Conservation (phyloP, 768 basidiomycete species). For the Heimioporus sp. region DNA sequence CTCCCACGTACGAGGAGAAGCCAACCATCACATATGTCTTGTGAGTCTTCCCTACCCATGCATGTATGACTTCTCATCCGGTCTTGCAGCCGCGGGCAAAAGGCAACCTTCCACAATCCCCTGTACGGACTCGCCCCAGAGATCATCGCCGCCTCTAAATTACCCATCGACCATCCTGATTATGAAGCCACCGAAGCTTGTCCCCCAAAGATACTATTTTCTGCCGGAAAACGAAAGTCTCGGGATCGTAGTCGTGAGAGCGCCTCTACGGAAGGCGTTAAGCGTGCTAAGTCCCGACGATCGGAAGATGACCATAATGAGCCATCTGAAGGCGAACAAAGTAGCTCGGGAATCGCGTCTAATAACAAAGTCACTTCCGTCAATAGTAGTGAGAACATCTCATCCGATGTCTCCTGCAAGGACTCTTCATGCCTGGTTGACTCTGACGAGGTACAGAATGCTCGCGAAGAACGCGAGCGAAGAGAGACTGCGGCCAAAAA, state of each 20-base stretch:
- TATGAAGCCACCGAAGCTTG: conserved; percentile 57
- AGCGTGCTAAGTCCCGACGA: conserved; percentile 10
- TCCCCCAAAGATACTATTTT: conserved; percentile 57
- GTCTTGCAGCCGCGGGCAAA: conserved; percentile 61
- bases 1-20: conserved; percentile 45
- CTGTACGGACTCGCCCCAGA: conserved; percentile 52
- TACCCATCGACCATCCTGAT: conserved; percentile 64
- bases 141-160: conserved; percentile 38
- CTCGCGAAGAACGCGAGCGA: conserved; percentile 27
- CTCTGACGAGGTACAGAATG: conserved; percentile 4
- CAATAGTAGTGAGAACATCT: conserved; percentile 2
- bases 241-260: conserved; percentile 24
- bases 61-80: not conserved
- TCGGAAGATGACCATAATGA: conserved; percentile 5
- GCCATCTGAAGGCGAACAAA: conserved; percentile 18
- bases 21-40: conserved; percentile 72
- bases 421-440: not conserved
- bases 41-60: conserved; percentile 40
- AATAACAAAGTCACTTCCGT: not conserved
- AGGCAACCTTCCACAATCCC: conserved; percentile 61
- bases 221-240: conserved; percentile 26
- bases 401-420: conserved; percentile 2
- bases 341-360: not conserved
- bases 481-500: conserved; percentile 21
- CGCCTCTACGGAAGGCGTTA: conserved; percentile 8